Conservation (phyloP, 78 protist species). For the Paratrimastix pyriformis region DNA sequence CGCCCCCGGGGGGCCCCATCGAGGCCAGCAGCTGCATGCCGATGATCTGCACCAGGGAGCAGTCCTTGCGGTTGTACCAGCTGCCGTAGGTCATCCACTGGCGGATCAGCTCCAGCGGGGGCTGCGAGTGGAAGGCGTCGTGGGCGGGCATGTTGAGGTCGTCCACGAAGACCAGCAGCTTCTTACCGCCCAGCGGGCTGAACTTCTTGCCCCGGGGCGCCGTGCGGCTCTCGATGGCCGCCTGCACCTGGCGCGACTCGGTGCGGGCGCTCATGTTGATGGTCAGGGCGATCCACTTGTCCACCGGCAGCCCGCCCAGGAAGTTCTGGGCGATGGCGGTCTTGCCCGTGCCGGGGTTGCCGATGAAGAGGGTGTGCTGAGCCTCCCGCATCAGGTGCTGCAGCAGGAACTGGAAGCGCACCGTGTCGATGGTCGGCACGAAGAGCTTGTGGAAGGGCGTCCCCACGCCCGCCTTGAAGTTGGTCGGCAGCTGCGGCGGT, state of each 20-base stretch:
- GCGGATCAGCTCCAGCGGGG: constrained; percentile 68
- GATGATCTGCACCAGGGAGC: constrained; percentile 20
- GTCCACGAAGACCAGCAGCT: constrained; percentile 52
- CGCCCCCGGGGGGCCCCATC: constrained; percentile 72
- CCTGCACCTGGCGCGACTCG: constrained; percentile 29
- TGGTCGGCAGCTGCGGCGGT: no score
- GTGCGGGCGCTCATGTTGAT: constrained; percentile 69
- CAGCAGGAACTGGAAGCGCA: constrained; percentile 36
- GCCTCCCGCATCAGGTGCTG: constrained; percentile 12
- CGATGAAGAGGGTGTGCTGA: constrained; percentile 37
- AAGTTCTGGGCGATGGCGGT: constrained; percentile 23
- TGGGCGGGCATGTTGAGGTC: constrained; percentile 75
- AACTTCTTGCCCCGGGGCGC: constrained; percentile 52
- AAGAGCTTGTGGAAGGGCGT: constrained; percentile 49
- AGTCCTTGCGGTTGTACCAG: constrained; percentile 64
- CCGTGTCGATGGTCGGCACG: constrained; percentile 77
- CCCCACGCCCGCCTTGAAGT: constrained; percentile 29
- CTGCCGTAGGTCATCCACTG: constrained; percentile 65
- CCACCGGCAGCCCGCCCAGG: constrained; percentile 5
- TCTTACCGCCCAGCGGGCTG: constrained; percentile 46
- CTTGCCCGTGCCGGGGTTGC: constrained; percentile 73
- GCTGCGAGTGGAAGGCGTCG: constrained; percentile 65
- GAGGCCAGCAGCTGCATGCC: constrained; percentile 58
- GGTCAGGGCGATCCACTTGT: background rate
- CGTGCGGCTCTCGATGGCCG: constrained; percentile 49